Evolutionary conservation across 495 filamentous ascomycete species (phyloP), one percentile per base, ranked within the genome.

Genomic region (Neurospora africana): DNA sequence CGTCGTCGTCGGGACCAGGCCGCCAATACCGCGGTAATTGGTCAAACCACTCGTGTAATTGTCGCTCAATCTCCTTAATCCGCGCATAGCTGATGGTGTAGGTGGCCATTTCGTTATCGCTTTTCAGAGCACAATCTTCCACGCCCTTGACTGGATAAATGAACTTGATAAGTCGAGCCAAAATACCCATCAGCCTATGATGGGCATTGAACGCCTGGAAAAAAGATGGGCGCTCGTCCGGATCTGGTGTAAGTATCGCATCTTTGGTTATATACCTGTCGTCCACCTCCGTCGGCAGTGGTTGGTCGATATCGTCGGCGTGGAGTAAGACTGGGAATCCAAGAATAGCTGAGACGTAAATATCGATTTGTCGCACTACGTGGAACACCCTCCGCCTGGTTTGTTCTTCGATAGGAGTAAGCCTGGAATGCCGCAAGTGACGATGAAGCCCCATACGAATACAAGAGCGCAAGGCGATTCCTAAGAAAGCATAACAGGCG

Each of bases 401-500:
- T 80, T 98, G 92, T 69, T 90, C 86, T 78, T 98, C 93, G 72
- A 98, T 89, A 2, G 92, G 93, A 47, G 90, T 90, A 75, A 97
- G 92, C 71, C 91, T 89, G 38, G 88, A 84, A 39, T 88, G 85
- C 39, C 84, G 77, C 7, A 97, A 85, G 38, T 91, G 88, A 47
- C 95, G 92, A 79, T 98, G 95, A 19, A 98, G 84, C 15, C 95
- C 95, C 84, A 98, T 89, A 15, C 93, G 89, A 9, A 97, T 79
- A 21, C 93, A 89, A 9, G 94, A 95, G 44, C 93, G 90, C 33
- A 97, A 84, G 17, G 93, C 94, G 73, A 98, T 93, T 27, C 94
- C 95, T 68, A 98, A 87, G 80, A 95, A 97, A 0, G 94, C 92
- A 79, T 97, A 98, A 79, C 95, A 98, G 27, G 92, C 95, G 76